A percentile compares a stretch with the other conserved stretches of the same genome.
These are phyloP conservation scores for Schizosaccharomyces osmophilus DNA, from an alignment of 805 yeast species.

Conservation along the genomic window DNA sequence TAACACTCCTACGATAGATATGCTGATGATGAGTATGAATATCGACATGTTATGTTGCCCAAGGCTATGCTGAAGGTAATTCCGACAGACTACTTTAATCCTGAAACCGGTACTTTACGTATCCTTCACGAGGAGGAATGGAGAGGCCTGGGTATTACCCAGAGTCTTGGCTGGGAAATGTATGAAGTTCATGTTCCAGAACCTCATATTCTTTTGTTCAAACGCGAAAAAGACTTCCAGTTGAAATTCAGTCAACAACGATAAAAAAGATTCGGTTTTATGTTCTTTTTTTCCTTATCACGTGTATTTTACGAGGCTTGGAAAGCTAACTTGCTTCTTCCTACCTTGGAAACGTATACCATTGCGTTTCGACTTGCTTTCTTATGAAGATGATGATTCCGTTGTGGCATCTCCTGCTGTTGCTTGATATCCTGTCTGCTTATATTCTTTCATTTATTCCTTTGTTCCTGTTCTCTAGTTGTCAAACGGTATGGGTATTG, in stretches of 20 bases:
- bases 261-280: background rate
- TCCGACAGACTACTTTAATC: constrained; percentile 80
- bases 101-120: constrained; percentile 81
- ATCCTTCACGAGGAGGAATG: constrained; percentile 87
- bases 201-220: constrained; percentile 81
- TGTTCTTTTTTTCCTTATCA: background rate
- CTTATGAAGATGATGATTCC: too few species aligned
- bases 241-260: background rate
- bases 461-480: too few species aligned
- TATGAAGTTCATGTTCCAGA: constrained; percentile 42
- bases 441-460: too few species aligned
- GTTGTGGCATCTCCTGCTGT: too few species aligned
- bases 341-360: too few species aligned
- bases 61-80: constrained; percentile 83
- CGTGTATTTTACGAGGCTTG: background rate
- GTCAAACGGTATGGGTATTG: too few species aligned
- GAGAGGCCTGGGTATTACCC: constrained; percentile 95
- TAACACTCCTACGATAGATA: constrained; percentile 23
- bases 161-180: constrained; percentile 1
- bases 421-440: too few species aligned
- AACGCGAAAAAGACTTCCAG: constrained; percentile 13
- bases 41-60: constrained; percentile 91
- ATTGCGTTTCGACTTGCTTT: too few species aligned
- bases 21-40: constrained; percentile 77
- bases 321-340: too few species aligned